Evolutionary conservation across 257 asterid genomes (phyloP).

Genomic region (Paraleonurus japonicus): DNA sequence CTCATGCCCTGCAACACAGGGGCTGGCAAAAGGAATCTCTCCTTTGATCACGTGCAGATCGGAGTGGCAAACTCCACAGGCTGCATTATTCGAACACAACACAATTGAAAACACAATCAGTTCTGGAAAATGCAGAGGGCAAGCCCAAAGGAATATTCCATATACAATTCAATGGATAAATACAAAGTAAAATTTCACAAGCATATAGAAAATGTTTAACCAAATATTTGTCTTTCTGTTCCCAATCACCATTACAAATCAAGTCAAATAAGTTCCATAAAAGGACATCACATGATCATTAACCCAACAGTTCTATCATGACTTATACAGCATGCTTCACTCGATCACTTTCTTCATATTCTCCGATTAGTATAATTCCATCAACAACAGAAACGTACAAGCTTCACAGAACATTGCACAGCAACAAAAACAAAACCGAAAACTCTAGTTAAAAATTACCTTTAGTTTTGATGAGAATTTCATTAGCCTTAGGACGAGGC

Average conservation of each 20-base stretch:
- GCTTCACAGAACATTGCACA: constrained; percentile 3
- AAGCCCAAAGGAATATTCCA: neutral
- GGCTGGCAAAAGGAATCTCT: constrained; percentile 90
- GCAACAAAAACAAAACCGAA: neutral
- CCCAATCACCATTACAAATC: neutral
- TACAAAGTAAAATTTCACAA: neutral
- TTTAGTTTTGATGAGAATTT: constrained; percentile 86
- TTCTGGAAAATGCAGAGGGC: neutral
- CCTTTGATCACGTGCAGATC: constrained; percentile 97
- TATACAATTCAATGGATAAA: neutral
- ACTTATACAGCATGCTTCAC: neutral
- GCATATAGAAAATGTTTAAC: neutral
- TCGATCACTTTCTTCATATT: neutral
- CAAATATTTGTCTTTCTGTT: neutral
- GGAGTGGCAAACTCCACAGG: constrained; percentile 99
- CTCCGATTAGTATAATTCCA: neutral
- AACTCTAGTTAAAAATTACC: constrained; percentile 43
- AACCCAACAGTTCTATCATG: neutral
- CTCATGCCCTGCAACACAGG: constrained; percentile 96
- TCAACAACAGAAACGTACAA: constrained; percentile 11
- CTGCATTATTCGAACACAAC: constrained; percentile 47
- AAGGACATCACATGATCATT: neutral
- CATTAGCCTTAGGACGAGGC: constrained; percentile 94
- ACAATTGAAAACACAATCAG: constrained; percentile 7
- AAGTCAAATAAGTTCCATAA: neutral